These are phyloP conservation scores for Diaporthe sp. DNA, from an alignment of 2,329 filamentous ascomycete genomes.

Conservation along the genomic window DNA sequence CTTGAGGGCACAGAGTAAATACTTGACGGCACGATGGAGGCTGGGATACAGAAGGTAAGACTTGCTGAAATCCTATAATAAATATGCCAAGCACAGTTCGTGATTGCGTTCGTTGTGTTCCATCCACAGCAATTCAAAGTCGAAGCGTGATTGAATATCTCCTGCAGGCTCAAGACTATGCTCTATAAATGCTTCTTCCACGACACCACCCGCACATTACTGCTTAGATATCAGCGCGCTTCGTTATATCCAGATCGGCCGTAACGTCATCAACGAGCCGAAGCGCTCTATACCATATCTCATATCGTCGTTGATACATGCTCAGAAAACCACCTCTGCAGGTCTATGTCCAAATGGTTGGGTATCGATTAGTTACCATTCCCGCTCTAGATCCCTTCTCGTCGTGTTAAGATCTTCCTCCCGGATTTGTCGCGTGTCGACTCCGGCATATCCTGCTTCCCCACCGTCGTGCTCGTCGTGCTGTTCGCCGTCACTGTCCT, in stretches of 20 bases:
- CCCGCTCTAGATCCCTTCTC: constrained; percentile 13
- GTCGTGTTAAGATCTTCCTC: constrained; percentile 2
- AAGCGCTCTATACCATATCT: background rate
- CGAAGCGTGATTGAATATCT: background rate
- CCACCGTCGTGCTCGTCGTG: constrained; percentile 41
- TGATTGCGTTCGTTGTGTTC: background rate
- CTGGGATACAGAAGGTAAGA: background rate
- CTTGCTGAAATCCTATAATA: background rate
- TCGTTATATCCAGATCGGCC: background rate
- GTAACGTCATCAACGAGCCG: background rate
- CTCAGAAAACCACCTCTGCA: background rate
- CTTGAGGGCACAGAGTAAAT: background rate
- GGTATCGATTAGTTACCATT: constrained; percentile 23
- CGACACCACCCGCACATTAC: background rate
- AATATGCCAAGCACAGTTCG: background rate
- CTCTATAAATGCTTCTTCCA: background rate
- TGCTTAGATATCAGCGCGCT: background rate
- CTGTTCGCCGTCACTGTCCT: constrained; percentile 49
- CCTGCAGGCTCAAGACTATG: background rate
- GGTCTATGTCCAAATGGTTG: constrained; percentile 1
- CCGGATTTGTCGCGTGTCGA: background rate
- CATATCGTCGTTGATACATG: background rate
- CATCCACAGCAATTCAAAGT: background rate
- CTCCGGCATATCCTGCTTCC: background rate
- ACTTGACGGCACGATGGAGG: background rate